These are phyloP conservation scores for Ilyonectria robusta DNA, from an alignment of 2,329 filamentous ascomycete genomes.

Conservation along the genomic window DNA sequence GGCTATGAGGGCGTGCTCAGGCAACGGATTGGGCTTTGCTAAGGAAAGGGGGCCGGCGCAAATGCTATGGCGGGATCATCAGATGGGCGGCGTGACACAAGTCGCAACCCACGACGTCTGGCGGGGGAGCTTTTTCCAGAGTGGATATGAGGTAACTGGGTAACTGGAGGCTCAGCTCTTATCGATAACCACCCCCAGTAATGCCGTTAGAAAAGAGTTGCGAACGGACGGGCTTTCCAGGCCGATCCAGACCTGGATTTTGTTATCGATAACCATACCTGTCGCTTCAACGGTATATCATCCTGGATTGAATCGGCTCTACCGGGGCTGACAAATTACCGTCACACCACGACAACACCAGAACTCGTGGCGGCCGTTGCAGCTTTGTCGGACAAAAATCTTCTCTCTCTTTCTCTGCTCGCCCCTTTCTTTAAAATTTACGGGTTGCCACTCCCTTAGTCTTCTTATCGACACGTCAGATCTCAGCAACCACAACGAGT, in stretches of 20 bases:
- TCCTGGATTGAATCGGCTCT: slow-evolving; percentile 12
- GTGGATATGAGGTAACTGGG: slow-evolving; percentile 15
- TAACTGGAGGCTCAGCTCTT: neutral
- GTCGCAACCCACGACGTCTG: neutral
- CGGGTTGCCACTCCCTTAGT: slow-evolving; percentile 23
- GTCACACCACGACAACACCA: slow-evolving; percentile 37
- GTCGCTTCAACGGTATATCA: neutral
- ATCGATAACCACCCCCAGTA: slow-evolving; percentile 23
- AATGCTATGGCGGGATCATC: neutral
- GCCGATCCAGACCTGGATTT: neutral
- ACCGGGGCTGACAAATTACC: slow-evolving; percentile 43
- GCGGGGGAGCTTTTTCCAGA: slow-evolving; percentile 15
- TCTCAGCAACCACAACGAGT: slow-evolving; percentile 30
- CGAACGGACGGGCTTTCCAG: neutral
- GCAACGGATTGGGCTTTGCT: neutral
- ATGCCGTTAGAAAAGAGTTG: neutral
- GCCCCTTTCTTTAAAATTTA: slow-evolving; percentile 19
- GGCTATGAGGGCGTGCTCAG: neutral
- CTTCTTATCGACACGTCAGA: slow-evolving; percentile 29
- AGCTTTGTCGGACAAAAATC: slow-evolving; percentile 3
- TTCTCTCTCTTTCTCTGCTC: slow-evolving; percentile 16
- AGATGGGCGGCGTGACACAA: slow-evolving; percentile 9
- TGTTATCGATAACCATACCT: slow-evolving; percentile 24
- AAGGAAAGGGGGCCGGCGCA: neutral
- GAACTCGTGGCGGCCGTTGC: slow-evolving; percentile 14